Percentiles rank a stretch among this genome's conserved stretches.
These are phyloP conservation scores for Mycena venus DNA, from an alignment of 768 basidiomycete species.

Conservation along the genomic window DNA sequence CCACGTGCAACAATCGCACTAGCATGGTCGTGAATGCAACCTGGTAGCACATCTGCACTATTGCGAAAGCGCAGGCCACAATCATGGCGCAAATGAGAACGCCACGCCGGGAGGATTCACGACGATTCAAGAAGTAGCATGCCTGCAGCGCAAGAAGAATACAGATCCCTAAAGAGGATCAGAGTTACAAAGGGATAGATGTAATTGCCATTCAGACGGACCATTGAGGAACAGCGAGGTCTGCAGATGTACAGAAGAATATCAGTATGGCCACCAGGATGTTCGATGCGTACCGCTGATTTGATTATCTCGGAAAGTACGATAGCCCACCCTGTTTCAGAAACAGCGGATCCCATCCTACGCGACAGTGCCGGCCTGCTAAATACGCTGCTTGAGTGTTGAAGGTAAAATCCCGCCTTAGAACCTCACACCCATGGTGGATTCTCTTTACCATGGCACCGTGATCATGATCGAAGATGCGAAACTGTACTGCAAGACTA, in stretches of 20 bases:
- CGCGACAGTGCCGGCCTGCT: not conserved
- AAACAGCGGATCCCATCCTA: not conserved
- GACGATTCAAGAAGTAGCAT: not conserved
- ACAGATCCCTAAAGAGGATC: not conserved
- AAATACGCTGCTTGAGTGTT: not conserved
- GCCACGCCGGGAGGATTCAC: not conserved
- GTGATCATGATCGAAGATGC: not conserved
- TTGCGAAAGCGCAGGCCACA: not conserved
- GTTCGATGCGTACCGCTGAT: not conserved
- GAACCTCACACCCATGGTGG: not conserved
- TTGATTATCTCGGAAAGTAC: not conserved
- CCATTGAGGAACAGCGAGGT: constrained; percentile 3
- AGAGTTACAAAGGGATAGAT: not conserved
- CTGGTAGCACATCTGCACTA: not conserved
- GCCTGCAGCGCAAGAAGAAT: not conserved
- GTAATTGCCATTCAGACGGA: not conserved
- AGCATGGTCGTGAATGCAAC: not conserved
- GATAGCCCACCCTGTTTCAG: not conserved
- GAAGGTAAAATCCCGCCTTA: not conserved
- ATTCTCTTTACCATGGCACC: not conserved
- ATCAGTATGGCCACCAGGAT: not conserved
- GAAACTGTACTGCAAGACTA: no score
- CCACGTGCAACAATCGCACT: not conserved
- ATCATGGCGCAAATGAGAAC: not conserved
- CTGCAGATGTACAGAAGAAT: not conserved